These are phyloP conservation scores for Hypoxylon sp. DNA, from an alignment of 2,329 filamentous ascomycete species.

Conservation along the genomic window DNA sequence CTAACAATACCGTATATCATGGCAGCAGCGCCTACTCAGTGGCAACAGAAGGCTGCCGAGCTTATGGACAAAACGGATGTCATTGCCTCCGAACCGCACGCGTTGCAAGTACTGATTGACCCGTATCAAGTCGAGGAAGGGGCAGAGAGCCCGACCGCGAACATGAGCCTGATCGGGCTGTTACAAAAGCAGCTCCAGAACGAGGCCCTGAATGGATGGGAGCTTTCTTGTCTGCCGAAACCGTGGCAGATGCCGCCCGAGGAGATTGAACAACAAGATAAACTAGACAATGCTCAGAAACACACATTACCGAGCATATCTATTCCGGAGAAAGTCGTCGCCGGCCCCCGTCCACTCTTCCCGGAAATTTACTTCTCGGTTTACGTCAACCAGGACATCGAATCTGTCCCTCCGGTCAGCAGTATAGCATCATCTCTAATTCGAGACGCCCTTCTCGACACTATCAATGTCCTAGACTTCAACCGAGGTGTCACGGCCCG, in stretches of 20 bases:
- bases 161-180: constrained; percentile 78
- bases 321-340: constrained; percentile 80
- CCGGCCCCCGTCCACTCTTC: constrained; percentile 82
- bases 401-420: constrained; percentile 84
- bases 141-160: constrained; percentile 72
- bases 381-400: constrained; percentile 86
- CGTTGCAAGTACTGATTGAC: constrained; percentile 86
- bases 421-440: constrained; percentile 85
- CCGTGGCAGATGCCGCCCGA: constrained; percentile 74
- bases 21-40: constrained; percentile 76
- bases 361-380: constrained; percentile 96
- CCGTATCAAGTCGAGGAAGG: constrained; percentile 78
- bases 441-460: constrained; percentile 88
- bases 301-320: constrained; percentile 81
- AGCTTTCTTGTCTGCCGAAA: constrained; percentile 75
- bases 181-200: constrained; percentile 87
- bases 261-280: constrained; percentile 71
- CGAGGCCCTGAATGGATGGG: constrained; percentile 81
- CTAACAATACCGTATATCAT: constrained; percentile 93
- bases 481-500: constrained; percentile 90
- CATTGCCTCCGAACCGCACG: constrained; percentile 88
- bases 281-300: constrained; percentile 72
- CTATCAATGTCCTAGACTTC: constrained; percentile 93
- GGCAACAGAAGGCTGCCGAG: constrained; percentile 79
- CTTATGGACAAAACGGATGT: constrained; percentile 95